A percentile compares a stretch with the other conserved stretches of the same genome.
These are phyloP conservation scores for Neurospora africana DNA, from an alignment of 495 filamentous ascomycete species.

Conservation along the genomic window DNA sequence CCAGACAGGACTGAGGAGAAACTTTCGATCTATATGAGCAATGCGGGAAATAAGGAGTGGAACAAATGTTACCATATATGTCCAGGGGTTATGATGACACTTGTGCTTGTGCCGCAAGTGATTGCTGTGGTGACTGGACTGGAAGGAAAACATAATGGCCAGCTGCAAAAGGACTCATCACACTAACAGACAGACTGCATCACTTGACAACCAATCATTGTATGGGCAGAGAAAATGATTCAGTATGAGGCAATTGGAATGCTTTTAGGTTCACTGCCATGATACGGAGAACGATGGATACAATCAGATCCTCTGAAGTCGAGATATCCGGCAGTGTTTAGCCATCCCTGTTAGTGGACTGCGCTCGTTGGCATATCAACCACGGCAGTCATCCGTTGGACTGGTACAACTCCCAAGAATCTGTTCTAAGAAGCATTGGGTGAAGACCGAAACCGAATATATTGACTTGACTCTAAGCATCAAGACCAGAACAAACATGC, in stretches of 20 bases:
- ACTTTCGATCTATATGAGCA: no score
- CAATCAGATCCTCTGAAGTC: background rate
- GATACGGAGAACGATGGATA: background rate
- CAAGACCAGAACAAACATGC: background rate
- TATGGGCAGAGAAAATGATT: background rate
- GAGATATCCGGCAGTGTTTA: background rate
- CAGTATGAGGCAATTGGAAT: background rate
- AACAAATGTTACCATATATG: no score
- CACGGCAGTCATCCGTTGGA: no score
- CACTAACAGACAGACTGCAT: background rate
- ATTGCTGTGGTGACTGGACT: background rate
- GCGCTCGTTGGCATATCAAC: no score
- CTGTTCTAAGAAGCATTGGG: no score
- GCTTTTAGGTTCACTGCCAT: rapidly evolving
- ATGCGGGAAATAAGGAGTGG: no score
- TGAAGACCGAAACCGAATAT: rapidly evolving
- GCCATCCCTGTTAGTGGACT: background rate
- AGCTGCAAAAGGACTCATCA: background rate
- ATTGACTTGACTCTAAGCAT: background rate
- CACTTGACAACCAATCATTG: background rate
- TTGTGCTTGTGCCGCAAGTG: background rate
- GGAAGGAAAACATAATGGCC: background rate
- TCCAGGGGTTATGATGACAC: no score
- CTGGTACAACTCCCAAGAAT: no score
- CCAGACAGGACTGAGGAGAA: no score